A percentile compares a stretch with the other conserved stretches of the same genome.
phyloP scores from a whole-genome alignment of 805 yeast species.

The Pichia heedii region DNA sequence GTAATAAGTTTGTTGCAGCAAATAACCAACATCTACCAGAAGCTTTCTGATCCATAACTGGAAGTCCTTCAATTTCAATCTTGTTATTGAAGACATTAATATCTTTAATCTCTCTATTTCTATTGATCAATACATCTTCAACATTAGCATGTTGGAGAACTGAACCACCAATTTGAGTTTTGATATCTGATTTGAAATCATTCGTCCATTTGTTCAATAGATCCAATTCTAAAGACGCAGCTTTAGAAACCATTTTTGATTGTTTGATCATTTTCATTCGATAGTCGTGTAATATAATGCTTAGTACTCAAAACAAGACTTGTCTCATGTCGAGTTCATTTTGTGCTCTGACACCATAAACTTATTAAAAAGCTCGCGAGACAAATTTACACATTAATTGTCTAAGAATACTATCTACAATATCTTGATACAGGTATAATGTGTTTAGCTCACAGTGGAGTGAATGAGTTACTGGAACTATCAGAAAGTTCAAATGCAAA shows the following conservation, averaged over 20 bases:
- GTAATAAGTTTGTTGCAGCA: constrained; percentile 68
- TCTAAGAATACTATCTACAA: too few species aligned
- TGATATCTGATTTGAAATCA: constrained; percentile 20
- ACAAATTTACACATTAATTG: too few species aligned
- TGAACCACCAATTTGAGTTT: constrained; percentile 26
- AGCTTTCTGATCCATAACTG: constrained; percentile 63
- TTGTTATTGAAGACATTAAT: constrained; percentile 33
- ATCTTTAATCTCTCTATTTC: constrained; percentile 24
- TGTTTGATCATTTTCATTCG: background rate
- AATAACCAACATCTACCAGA: constrained; percentile 88
- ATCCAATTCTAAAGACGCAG: background rate
- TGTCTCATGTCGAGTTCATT: too few species aligned
- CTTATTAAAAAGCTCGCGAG: too few species aligned
- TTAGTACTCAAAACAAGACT: too few species aligned
- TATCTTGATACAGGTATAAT: too few species aligned
- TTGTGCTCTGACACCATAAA: too few species aligned
- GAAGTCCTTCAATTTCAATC: constrained; percentile 45
- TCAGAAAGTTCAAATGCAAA: too few species aligned
- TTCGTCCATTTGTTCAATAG: constrained; percentile 22
- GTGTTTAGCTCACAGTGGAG: too few species aligned
- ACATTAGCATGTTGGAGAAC: constrained; percentile 29
- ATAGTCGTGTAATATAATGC: background rate
- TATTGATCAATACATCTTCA: constrained; percentile 31
- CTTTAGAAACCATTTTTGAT: background rate
- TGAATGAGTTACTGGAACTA: too few species aligned